Base-by-base conservation (phyloP, 805 yeast genomes). In the Cyberlindnera misumaiensis region DNA sequence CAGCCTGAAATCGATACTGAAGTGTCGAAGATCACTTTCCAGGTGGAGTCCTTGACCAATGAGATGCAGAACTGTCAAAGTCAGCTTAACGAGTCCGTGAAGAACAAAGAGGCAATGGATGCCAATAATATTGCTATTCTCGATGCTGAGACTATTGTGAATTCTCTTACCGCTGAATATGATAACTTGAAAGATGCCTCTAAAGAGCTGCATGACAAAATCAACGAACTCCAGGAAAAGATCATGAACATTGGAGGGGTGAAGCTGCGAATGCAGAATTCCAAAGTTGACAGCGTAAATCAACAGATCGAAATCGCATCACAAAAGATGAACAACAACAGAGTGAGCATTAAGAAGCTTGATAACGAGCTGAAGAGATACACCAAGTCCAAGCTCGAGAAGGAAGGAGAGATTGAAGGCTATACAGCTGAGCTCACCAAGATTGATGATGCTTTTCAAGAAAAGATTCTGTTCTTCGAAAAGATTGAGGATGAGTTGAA, bases 211-310 rank as follows among this genome's bases (percentile, higher is more conserved):
- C 85, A 77, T 54, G 52, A 59, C 6, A 67, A 73, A 41, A 83
- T 93, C 30, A 67, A 69, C 11, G 67, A 49, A 0, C 62, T 89
- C 3, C 89, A 87, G 48, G 84, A 80, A 40, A 72, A 79, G 53
- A 86, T 93, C 29, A 77, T 89, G 84, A 80, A 83, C 35, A 81
- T 86, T 38, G 99, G 99, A 38, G 99, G 99, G 43, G 80, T 84
- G 8, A 78, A 78, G 44, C 67, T 93, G 46, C 77, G 85, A 40
- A 58, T 83, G 43, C 96, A 88, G 51, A 82, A 77, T 44, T 75
- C 94, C 1, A 83, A 78, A 52, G 96, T 93, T 8, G 88, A 79
- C 49, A 82, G 94, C 2, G 66, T 83, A 26, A 65, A 68, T 31
- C 84, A 83, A 49, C 73, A 76, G 51, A 72, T 83, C 22, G 84